Conservation (phyloP, 257 asterid genomes). For the Catharanthus roseus region DNA sequence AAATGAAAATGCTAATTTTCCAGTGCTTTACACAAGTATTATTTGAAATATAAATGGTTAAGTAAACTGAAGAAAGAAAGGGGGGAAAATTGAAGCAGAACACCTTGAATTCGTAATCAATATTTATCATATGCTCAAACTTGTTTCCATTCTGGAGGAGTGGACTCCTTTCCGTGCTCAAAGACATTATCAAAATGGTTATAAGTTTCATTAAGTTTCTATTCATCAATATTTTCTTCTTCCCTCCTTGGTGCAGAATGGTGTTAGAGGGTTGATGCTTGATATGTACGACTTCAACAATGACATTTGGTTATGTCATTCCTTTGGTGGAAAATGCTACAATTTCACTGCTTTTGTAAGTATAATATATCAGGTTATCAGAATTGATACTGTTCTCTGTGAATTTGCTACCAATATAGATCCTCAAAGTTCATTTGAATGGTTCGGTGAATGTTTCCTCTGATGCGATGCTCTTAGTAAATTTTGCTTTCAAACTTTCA, state of each 20-base stretch:
- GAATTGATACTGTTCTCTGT: not conserved
- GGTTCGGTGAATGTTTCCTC: not conserved
- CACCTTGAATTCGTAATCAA: not conserved
- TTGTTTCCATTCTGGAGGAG: not conserved
- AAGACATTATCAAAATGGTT: not conserved
- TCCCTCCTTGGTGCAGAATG: slow-evolving; percentile 56
- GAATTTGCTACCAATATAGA: not conserved
- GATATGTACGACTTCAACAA: slow-evolving; percentile 84
- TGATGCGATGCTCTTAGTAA: not conserved
- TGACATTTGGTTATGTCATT: slow-evolving; percentile 94
- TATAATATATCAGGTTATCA: slow-evolving; percentile 6
- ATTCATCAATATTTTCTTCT: not conserved
- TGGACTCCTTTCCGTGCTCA: not conserved
- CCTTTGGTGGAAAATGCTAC: slow-evolving; percentile 78
- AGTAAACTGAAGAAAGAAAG: not conserved
- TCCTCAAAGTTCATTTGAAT: not conserved
- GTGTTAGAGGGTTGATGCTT: slow-evolving; percentile 92
- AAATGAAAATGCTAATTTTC: no score
- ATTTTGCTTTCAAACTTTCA: not conserved
- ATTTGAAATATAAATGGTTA: not conserved
- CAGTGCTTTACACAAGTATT: not conserved
- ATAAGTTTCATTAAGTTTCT: not conserved
- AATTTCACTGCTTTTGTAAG: slow-evolving; percentile 94
- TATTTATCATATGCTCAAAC: not conserved
- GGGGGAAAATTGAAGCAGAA: not conserved